Base-by-base conservation (phyloP, 2,329 filamentous ascomycete species). In the Aureobasidium sp. region DNA sequence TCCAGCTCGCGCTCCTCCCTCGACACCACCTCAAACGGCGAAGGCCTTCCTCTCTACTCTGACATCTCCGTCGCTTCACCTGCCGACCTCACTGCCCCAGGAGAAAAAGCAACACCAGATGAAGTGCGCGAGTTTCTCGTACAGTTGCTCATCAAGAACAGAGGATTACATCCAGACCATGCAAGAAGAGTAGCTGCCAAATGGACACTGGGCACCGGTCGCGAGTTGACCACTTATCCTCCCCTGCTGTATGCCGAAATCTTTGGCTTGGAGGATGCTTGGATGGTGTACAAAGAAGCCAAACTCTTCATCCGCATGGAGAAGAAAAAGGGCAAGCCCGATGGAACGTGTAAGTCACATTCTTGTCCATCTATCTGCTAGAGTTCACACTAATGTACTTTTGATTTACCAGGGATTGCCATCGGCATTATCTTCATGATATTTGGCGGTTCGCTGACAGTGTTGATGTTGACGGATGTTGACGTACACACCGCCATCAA, bases 191-290 rank as follows among this genome's bases (percentile, higher is more conserved):
- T 68, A 7, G 64, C 66, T 5, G 20, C 62, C 1, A 60, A 58
- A 39, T 68, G 67, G 67, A 66, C 44, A 1, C 37, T 55, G 8
- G 67, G 67, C 14, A 65, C 63, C 1, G 67, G 67, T n/a, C 61
- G 61, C 25, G 66, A 68, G 34, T 41, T 68, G 5, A 57, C 39
- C 2, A 29, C 17, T 4, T 66, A 63, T 17, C 55, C 66, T 1
- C 59, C 64, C 1, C 37, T 29, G 7, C 56, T 68, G 45, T 68
- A 57, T 34, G 59, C 56, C 5, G 59, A 65, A 4, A 63, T 68
- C 12, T 65, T 68, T 47, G 65, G 64, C 14, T 1, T 27, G 3
- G 62, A 66, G 39, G 63, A 66, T 27, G 65, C 62, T 1, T 67
- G 66, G 66, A 59, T 65, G 29, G 37, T 67, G 3, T 67, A 64